These are phyloP conservation scores for Diplodia sapinea DNA, from an alignment of 2,329 filamentous ascomycete species.

Conservation along the genomic window DNA sequence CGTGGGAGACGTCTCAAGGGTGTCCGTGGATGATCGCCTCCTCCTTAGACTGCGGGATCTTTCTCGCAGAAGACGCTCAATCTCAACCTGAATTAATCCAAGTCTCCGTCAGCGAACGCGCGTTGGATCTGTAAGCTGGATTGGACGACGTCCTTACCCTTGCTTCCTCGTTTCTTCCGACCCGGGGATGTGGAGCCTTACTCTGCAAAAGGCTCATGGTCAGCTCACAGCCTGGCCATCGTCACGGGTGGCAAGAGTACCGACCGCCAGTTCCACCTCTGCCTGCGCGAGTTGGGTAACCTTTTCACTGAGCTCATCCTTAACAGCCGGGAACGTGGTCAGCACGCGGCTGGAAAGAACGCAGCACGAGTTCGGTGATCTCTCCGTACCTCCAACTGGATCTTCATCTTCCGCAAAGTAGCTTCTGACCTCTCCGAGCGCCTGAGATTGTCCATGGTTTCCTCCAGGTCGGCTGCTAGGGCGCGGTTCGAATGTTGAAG, in stretches of 20 bases:
- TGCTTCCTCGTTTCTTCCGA: neutral
- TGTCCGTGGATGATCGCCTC: neutral
- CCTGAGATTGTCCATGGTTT: neutral
- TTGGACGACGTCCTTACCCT: neutral
- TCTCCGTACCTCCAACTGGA: neutral
- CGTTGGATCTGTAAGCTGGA: neutral
- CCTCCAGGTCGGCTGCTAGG: neutral
- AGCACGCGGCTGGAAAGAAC: neutral
- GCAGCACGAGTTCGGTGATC: too few species aligned
- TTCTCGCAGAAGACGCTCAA: neutral
- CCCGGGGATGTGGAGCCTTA: neutral
- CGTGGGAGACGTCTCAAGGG: neutral
- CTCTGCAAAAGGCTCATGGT: neutral
- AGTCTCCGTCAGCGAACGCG: neutral
- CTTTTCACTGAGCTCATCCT: neutral
- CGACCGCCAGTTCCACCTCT: neutral
- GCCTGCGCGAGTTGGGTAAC: neutral
- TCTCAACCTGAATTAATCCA: neutral
- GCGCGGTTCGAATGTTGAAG: neutral
- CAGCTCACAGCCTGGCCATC: neutral
- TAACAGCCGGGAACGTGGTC: neutral
- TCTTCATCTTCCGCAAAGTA: neutral
- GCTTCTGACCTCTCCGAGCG: neutral
- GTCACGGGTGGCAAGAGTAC: neutral
- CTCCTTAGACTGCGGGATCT: neutral